These are phyloP conservation scores for Xylaria hypoxylon DNA, from an alignment of 2,329 filamentous ascomycete species.

Conservation along the genomic window DNA sequence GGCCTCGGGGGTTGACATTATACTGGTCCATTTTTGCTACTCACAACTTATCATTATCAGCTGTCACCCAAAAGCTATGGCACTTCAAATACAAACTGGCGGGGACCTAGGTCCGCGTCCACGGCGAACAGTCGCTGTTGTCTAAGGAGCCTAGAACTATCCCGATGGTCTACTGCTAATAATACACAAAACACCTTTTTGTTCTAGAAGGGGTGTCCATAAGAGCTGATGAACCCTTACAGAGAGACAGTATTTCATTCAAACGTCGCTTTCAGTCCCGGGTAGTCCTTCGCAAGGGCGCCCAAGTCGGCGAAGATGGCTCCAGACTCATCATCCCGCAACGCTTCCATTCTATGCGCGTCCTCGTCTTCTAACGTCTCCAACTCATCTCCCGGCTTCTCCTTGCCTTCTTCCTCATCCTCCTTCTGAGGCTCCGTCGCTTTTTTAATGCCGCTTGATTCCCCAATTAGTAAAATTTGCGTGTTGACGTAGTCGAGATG, in stretches of 20 bases:
- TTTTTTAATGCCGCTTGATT: slow-evolving; percentile 67
- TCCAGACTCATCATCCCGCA: slow-evolving; percentile 60
- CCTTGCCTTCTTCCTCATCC: slow-evolving; percentile 70
- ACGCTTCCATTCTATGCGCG: slow-evolving; percentile 68
- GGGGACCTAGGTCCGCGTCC: no score
- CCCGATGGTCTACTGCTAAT: no score
- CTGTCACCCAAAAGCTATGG: no score
- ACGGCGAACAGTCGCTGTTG: no score
- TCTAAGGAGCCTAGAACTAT: no score
- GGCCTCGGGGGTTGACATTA: no score
- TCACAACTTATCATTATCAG: no score
- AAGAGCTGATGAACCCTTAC: not conserved
- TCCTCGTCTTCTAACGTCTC: slow-evolving; percentile 82
- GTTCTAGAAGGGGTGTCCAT: no score
- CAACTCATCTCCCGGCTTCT: slow-evolving; percentile 76
- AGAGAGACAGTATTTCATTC: slow-evolving; percentile 30
- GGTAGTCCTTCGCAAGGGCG: slow-evolving; percentile 68
- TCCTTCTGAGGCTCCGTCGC: slow-evolving; percentile 66
- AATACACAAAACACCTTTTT: no score
- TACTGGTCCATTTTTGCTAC: no score
- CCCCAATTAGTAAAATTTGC: slow-evolving; percentile 83
- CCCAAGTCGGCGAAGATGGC: slow-evolving; percentile 63
- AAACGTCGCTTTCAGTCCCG: slow-evolving; percentile 70
- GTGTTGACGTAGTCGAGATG: slow-evolving; percentile 80
- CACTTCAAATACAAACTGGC: no score